Evolutionary conservation across 2,329 filamentous ascomycete genomes (phyloP).

Genomic region (Colletotrichum echinochloae): DNA sequence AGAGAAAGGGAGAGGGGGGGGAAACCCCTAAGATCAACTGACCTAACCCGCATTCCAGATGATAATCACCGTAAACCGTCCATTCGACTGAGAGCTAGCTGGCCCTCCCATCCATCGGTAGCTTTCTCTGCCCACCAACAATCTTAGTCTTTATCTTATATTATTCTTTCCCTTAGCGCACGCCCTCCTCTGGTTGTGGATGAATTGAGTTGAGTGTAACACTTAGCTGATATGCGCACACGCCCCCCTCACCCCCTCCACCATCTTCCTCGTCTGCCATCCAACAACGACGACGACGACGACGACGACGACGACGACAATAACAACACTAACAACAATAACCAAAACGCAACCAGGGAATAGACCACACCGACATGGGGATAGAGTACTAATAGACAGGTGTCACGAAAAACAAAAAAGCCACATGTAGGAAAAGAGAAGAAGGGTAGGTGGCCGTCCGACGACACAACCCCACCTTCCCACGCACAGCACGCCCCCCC

Average conservation of each 20-base stretch:
- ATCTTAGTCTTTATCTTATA: background rate
- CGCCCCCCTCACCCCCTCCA: background rate
- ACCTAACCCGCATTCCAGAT: background rate
- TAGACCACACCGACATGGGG: background rate
- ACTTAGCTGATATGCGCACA: background rate
- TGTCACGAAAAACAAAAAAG: background rate
- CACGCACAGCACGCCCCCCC: background rate
- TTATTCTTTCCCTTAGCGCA: background rate
- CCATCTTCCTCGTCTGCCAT: background rate
- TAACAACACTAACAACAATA: background rate
- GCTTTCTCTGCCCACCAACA: background rate
- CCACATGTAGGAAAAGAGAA: background rate
- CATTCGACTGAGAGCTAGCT: background rate
- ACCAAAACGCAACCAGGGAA: background rate
- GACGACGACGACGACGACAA: background rate
- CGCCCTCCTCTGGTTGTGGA: background rate
- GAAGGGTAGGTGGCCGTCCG: background rate
- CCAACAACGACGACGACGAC: background rate
- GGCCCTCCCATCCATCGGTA: background rate
- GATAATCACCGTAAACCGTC: background rate
- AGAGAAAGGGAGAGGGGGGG: too few relatives aligned
- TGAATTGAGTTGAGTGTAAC: background rate
- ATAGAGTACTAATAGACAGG: background rate
- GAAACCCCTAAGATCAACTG: background rate
- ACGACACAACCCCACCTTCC: background rate